phyloP scores from a whole-genome alignment of 2,329 filamentous ascomycete species.

The Pseudodiploospora longispora region DNA sequence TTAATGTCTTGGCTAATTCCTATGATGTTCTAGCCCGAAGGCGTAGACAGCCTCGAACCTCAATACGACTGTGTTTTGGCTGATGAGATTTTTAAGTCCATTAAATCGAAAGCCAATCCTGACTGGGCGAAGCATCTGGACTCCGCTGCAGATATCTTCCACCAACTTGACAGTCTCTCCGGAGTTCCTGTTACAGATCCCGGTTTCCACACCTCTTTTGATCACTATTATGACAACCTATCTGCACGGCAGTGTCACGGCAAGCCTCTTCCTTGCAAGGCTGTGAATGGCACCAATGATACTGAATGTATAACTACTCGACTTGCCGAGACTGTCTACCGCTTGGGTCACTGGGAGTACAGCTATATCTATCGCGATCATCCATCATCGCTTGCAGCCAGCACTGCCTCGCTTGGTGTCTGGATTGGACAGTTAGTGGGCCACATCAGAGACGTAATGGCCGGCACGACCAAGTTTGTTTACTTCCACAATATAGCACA shows the following conservation, averaged over 20 bases:
- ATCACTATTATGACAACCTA: slow-evolving; percentile 81
- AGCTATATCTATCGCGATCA: slow-evolving; percentile 67
- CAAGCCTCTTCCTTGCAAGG: slow-evolving; percentile 63
- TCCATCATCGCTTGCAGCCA: slow-evolving; percentile 52
- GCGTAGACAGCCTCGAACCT: slow-evolving; percentile 67
- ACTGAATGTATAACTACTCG: slow-evolving; percentile 53
- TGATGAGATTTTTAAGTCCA: slow-evolving; percentile 30
- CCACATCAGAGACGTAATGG: slow-evolving; percentile 50
- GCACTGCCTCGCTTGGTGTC: slow-evolving; percentile 57
- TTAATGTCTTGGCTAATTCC: background rate
- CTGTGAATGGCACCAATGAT: slow-evolving; percentile 35
- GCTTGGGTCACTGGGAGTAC: slow-evolving; percentile 75
- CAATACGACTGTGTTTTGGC: slow-evolving; percentile 57
- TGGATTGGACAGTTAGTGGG: slow-evolving; percentile 64
- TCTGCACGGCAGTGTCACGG: slow-evolving; percentile 70
- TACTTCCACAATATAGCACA: slow-evolving; percentile 77
- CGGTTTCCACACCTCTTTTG: slow-evolving; percentile 63
- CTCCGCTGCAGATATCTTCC: slow-evolving; percentile 46
- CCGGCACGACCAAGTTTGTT: slow-evolving; percentile 28
- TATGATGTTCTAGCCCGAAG: slow-evolving; percentile 31
- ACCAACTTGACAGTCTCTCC: slow-evolving; percentile 57
- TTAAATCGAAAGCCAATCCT: slow-evolving; percentile 35
- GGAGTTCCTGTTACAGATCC: slow-evolving; percentile 48
- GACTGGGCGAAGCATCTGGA: slow-evolving; percentile 59
- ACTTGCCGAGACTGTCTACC: slow-evolving; percentile 62